Base-by-base conservation (phyloP, 1,139 yeast species). In the Lodderomyces metapsilosis region DNA sequence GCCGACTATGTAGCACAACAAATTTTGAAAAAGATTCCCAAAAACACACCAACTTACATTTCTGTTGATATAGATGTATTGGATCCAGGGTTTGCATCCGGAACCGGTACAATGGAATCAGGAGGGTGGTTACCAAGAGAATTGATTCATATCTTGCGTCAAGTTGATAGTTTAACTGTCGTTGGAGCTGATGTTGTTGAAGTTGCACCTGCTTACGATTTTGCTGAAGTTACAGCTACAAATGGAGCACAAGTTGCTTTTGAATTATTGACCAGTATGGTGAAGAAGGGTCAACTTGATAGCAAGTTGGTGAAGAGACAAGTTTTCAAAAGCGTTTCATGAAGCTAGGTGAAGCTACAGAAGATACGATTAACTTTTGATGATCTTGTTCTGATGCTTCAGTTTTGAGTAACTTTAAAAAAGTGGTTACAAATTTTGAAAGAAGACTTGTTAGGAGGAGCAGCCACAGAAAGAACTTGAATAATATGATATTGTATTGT, bases 61-160 rank as follows among this genome's bases (percentile, higher is more conserved):
- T 80, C 87, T 10, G 84, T 85, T 25, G 94, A 85, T 58, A 81
- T 85, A 36, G 94, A 85, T 58, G 88, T 83, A n/a, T 66, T 85
- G 49, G 94, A 85, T 57, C 92, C 92, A 2, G 88, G 84, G 2
- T 75, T 81, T 52, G 88, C 89, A 3, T 84, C 88, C 42, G 94
- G 92, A 1, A 85, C 94, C 1, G 94, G 94, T 8, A 85, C 94
- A 3, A 87, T 83, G 47, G 94, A 85, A 60, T 82, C 84, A 4
- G 94, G 94, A 43, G 94, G 94, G 42, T 77, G 88, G 76, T 66
- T 84, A 39, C 84, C 91, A n/a, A 71, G 94, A 45, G 94, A 85
- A 57, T 70, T 85, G 44, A 72, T 84, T 42, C 71, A 80, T 45
- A 69, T 85, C 22, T 63, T 85, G 46, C 71, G 91, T 50, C 69